Evolutionary conservation across 768 basidiomycete species (phyloP).

Genomic region (Dacryopinax primogenitus): DNA sequence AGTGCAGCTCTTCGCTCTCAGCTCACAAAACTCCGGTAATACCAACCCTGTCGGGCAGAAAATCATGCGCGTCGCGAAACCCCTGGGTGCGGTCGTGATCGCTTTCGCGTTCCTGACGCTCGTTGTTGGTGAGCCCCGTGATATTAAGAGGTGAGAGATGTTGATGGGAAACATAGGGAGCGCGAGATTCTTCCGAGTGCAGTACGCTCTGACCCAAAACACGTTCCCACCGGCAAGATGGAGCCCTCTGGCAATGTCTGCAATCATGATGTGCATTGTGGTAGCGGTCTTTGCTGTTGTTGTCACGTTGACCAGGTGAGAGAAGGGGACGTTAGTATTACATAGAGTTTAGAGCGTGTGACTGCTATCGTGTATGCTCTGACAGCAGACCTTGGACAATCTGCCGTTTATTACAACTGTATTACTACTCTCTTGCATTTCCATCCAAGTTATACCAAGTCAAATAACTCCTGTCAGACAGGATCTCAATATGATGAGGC

Average conservation of each 20-base stretch:
- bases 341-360: too few relatives aligned
- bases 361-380: too few relatives aligned
- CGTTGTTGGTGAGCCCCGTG: conserved; percentile 32
- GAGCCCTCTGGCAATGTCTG: conserved; percentile 33
- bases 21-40: conserved; percentile 20
- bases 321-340: too few relatives aligned
- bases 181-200: conserved; percentile 42
- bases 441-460: too few relatives aligned
- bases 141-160: neutral
- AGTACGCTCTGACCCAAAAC: conserved; percentile 38
- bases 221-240: conserved; percentile 44
- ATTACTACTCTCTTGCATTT: too few relatives aligned
- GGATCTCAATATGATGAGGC: neutral
- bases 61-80: conserved; percentile 32
- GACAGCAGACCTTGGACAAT: too few relatives aligned
- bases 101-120: conserved; percentile 38
- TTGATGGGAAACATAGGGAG: conserved; percentile 30
- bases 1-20: conserved; percentile 42
- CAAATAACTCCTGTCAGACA: too few relatives aligned
- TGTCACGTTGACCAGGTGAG: conserved; percentile 22
- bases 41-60: conserved; percentile 5
- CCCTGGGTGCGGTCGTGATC: conserved; percentile 41
- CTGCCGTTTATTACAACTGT: too few relatives aligned
- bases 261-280: conserved; percentile 32
- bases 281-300: conserved; percentile 35